Conservation (phyloP, 225 moss, liverwort and hornwort genomes). For the Thuidium tamariscinum region DNA sequence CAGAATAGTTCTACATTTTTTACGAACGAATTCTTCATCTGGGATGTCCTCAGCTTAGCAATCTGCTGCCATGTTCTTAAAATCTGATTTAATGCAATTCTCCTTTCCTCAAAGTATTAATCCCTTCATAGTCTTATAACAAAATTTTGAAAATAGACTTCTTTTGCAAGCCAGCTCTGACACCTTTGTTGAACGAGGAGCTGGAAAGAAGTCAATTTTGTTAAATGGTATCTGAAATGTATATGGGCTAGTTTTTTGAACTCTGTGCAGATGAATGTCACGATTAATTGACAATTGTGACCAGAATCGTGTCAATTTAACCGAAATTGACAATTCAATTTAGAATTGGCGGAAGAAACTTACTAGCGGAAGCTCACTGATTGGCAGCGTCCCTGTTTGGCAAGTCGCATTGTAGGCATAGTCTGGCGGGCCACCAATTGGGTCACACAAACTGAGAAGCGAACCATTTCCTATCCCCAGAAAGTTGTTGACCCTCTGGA, state of each 20-base stretch:
- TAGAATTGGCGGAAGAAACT: background rate
- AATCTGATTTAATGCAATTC: background rate
- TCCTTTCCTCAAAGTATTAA: background rate
- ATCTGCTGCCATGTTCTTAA: too few relatives aligned
- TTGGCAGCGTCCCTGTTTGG: constrained; percentile 29
- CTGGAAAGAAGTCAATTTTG: background rate
- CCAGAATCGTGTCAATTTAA: background rate
- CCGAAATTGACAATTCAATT: background rate
- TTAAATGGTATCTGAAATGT: background rate
- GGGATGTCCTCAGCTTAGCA: background rate
- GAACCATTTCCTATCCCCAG: constrained; percentile 26
- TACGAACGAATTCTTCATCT: background rate
- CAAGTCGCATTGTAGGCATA: constrained; percentile 41
- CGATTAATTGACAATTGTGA: too few relatives aligned
- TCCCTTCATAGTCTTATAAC: background rate
- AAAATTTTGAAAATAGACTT: too few relatives aligned
- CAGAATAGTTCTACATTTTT: background rate
- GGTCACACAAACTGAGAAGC: constrained; percentile 29
- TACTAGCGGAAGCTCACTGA: constrained; percentile 49
- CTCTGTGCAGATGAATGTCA: background rate
- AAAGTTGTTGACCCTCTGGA: constrained; percentile 26
- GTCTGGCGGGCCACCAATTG: constrained; percentile 54
- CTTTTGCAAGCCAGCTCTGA: background rate
- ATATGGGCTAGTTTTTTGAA: background rate
- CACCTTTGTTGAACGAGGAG: background rate